Evolutionary conservation across 768 basidiomycete genomes (phyloP).

Genomic region (Cyclocybe aegerita): DNA sequence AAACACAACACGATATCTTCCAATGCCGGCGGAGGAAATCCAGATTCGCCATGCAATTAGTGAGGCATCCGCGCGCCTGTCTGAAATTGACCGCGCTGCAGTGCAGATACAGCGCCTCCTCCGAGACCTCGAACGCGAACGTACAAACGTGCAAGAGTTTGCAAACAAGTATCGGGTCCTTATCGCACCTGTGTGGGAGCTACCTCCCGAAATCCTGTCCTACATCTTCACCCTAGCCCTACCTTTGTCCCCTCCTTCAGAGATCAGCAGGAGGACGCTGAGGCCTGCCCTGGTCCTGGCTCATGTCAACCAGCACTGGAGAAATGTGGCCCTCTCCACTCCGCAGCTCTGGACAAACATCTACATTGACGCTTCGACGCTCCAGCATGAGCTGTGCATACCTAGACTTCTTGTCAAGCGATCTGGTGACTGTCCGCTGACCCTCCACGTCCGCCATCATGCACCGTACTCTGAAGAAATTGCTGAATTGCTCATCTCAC

Average conservation of each 20-base stretch:
- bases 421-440: slow-evolving; percentile 4
- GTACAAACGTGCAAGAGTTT: neutral
- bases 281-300: neutral
- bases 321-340: slow-evolving; percentile 3
- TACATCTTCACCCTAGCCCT: slow-evolving; percentile 2
- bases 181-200: slow-evolving; percentile 5
- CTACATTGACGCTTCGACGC: neutral
- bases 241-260: neutral
- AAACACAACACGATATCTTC: slow-evolving; percentile 1
- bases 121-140: slow-evolving; percentile 2
- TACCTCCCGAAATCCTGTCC: slow-evolving; percentile 8
- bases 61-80: neutral
- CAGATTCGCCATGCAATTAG: neutral
- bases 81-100: slow-evolving; percentile 1
- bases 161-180: slow-evolving; percentile 1
- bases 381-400: neutral
- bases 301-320: slow-evolving; percentile 4
- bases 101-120: slow-evolving; percentile 3
- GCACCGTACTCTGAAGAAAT: neutral
- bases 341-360: slow-evolving; percentile 8
- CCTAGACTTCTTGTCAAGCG: slow-evolving; percentile 1
- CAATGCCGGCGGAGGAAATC: neutral
- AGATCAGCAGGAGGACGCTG: slow-evolving; percentile 10
- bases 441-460: neutral
- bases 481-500: neutral